Conservation (phyloP, 2,329 filamentous ascomycete species). For the Diaporthe velutina region DNA sequence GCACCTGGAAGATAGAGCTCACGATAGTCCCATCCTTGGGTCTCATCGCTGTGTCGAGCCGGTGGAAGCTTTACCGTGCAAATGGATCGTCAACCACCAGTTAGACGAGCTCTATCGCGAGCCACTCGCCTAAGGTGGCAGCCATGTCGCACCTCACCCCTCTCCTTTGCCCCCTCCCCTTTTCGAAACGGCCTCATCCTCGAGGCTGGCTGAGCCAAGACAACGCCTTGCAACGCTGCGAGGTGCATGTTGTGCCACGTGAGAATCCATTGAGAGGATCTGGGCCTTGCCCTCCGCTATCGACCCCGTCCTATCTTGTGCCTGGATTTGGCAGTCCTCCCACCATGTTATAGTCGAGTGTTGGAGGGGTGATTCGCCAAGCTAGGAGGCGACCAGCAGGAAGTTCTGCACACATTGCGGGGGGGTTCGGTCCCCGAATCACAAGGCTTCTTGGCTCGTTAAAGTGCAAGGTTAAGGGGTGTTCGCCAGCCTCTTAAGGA, state of each 20-base stretch:
- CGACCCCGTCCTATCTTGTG: neutral
- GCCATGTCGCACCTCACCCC: neutral
- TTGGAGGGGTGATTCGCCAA: neutral
- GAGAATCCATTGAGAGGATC: neutral
- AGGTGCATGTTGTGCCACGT: slow-evolving; percentile 21
- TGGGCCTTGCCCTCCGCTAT: neutral
- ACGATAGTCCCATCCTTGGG: slow-evolving; percentile 5
- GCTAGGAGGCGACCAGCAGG: neutral
- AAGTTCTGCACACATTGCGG: neutral
- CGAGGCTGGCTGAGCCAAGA: slow-evolving; percentile 22
- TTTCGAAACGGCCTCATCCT: neutral
- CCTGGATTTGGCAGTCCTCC: neutral
- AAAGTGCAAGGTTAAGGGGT: neutral
- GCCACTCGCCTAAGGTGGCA: neutral
- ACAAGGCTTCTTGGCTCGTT: neutral
- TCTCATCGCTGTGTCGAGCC: neutral
- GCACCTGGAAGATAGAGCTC: slow-evolving; percentile 7
- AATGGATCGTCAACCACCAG: neutral
- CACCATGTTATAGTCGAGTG: neutral
- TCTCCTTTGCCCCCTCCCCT: neutral
- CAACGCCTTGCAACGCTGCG: slow-evolving; percentile 10
- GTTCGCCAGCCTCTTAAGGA: neutral
- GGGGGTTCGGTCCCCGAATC: slow-evolving; percentile 17
- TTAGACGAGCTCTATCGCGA: too few species aligned
- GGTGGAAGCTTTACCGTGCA: slow-evolving; percentile 1